A percentile compares a stretch with the other conserved stretches of the same genome.
phyloP scores from a whole-genome alignment of 805 yeast genomes.

The Suhomyces vadensis region DNA sequence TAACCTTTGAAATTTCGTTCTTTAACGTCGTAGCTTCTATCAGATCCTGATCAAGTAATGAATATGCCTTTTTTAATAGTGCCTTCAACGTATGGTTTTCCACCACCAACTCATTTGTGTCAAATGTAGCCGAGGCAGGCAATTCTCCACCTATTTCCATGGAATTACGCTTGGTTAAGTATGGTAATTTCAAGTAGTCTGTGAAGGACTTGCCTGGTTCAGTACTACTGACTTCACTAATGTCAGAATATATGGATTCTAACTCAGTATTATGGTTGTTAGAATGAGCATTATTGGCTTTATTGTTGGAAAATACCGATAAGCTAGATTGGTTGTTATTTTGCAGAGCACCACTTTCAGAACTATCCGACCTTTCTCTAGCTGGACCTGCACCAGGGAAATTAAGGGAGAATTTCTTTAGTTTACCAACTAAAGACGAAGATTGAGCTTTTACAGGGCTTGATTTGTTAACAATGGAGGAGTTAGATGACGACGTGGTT shows the following conservation, averaged over 20 bases:
- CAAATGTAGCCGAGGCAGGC: background rate
- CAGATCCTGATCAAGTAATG: conserved; percentile 18
- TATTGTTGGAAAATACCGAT: conserved; percentile 21
- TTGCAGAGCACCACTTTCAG: conserved; percentile 10
- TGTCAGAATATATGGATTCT: conserved; percentile 18
- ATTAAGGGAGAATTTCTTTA: conserved; percentile 29
- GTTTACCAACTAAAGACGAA: conserved; percentile 27
- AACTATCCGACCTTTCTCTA: conserved; percentile 13
- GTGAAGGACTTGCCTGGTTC: conserved; percentile 16
- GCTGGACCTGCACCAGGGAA: conserved; percentile 11
- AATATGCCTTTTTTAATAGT: conserved; percentile 29
- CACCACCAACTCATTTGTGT: conserved; percentile 8
- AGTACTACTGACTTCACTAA: conserved; percentile 14
- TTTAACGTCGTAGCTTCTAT: conserved; percentile 13
- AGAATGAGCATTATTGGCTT: conserved; percentile 1
- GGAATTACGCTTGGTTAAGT: conserved; percentile 12
- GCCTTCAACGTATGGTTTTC: conserved; percentile 31
- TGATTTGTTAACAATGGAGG: background rate
- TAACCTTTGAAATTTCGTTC: conserved; percentile 13
- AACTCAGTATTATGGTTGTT: conserved; percentile 10
- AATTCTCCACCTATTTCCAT: background rate
- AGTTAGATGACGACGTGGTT: conserved; percentile 2
- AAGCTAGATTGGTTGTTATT: conserved; percentile 19
- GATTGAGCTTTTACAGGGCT: conserved; percentile 2
- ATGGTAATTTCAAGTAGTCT: conserved; percentile 25